Base-by-base conservation (phyloP, 148 eudicot species). In the Arbutus unedo region DNA sequence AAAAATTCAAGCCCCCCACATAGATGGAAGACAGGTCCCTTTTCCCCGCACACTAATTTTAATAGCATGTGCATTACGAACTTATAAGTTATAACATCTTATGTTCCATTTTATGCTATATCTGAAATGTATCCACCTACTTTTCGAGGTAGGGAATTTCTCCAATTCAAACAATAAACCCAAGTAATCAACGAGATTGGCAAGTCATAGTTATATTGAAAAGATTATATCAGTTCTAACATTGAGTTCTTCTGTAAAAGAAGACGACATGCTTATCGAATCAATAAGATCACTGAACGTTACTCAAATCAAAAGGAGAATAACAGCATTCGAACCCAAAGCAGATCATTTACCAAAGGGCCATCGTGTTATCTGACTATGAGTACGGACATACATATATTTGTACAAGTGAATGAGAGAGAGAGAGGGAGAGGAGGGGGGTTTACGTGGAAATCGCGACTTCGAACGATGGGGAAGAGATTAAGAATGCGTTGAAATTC, bases 401-500 rank as follows among this genome's bases (percentile, higher is more conserved):
- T 31, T 15, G 6, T 18, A 19, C 4, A 45, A 5, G 9, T 4
- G n/a, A 70, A 14, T 23, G 79, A 62, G 55, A 6, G 50, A 62
- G 55, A 6, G 50, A 23, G 77, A 50, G 51, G 23, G 73, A 45
- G 70, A 79, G 74, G 73, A 55, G 81, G 82, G 82, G 79, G 57
- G 64, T n/a, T 23, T 91, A 94, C 98, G 77, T 70, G 83, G 84
- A 85, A 93, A 87, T 94, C 90, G 44, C 88, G 93, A 74, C 89
- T 53, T 80, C 98, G 91, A 43, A 93, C 91, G 60, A 93, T 82
- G 2, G 98, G 96, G 83, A 94, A 94, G 78, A 91, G 92, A 41
- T 81, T 79, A 56, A 94, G 91, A 45, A 91, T 79, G 75, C 93
- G 92, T 73, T 84, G 87, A 83, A 94, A 94, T 88, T 94, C 98